Evolutionary conservation across 371 early-diverging fungal genomes (phyloP), one percentile per base, ranked within the genome.

Genomic region (Amoeboaphelidium protococcarum): DNA sequence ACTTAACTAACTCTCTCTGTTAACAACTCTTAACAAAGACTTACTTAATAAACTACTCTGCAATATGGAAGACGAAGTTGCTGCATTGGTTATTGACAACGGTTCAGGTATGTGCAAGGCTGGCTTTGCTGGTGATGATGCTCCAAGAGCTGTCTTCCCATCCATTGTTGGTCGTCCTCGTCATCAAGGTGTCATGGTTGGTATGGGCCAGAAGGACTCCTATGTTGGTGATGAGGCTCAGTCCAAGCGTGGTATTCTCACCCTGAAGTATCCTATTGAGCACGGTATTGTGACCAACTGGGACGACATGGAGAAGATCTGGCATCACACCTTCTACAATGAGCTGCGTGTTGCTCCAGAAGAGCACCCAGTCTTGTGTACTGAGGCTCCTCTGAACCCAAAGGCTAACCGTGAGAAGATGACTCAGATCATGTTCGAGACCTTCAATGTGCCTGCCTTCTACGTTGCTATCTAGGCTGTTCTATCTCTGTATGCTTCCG

Each of bases 81-180:
- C n/a, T n/a, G n/a, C n/a, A n/a, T n/a, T 71, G 51, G 72, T 91
- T 60, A 83, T 95, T 65, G 88, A 96, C 72, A 98, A 98, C 73
- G 99, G 99, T 60, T 95, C 97, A 66, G 99, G 99, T 67, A 92
- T 98, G 89, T 96, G 98, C 75, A 99, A 98, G 74, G 97, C 98
- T 69, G 99, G 99, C 62, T 98, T 98, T 65, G 96, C 97, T 64
- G 99, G 98, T 61, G 99, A 98, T 72, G 99, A 99, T 66, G 97
- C 97, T 48, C 99, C 98, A 51, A 83, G 94, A 64, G 89, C 92
- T 56, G 98, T 88, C 56, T 96, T 98, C 73, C 97, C 94, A 41
- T 88, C 86, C 54, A 96, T 98, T 62, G 95, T 99, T 52, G 99
- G 99, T 56, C 91, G 89, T 54, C 99, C 99, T 52, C 87, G 90